phyloP scores from a whole-genome alignment of 805 yeast species.

The Komagataella phaffii region DNA sequence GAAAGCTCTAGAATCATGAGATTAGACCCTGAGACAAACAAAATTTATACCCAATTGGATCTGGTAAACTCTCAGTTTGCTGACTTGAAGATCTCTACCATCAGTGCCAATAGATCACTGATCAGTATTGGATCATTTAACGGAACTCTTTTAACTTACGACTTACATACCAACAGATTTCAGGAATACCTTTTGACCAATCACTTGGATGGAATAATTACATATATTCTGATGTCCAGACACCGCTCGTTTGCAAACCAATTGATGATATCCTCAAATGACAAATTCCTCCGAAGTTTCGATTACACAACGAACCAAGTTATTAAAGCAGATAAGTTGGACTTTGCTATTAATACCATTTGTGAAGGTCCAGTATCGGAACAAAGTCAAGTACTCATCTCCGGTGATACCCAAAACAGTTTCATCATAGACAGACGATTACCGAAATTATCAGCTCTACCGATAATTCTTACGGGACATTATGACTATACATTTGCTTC shows the following conservation, averaged over 20 bases:
- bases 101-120: constrained; percentile 26
- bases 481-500: constrained; percentile 44
- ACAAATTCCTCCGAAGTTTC: constrained; percentile 24
- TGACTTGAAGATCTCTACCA: constrained; percentile 29
- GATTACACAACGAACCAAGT: constrained; percentile 18
- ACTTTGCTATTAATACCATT: constrained; percentile 38
- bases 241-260: constrained; percentile 10
- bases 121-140: constrained; percentile 41
- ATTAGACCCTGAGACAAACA: constrained; percentile 9
- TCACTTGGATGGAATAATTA: constrained; percentile 36
- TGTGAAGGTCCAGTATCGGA: constrained; percentile 24
- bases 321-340: constrained; percentile 13
- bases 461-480: constrained; percentile 24
- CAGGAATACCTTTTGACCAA: constrained; percentile 26
- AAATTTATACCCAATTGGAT: constrained; percentile 5
- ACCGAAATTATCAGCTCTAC: constrained; percentile 2
- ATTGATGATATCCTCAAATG: constrained; percentile 37
- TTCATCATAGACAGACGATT: constrained; percentile 30
- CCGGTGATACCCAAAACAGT: constrained; percentile 34
- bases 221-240: constrained; percentile 26
- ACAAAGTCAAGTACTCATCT: constrained; percentile 24
- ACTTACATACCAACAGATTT: constrained; percentile 14
- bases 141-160: constrained; percentile 32
- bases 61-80: constrained; percentile 19
- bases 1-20: constrained; percentile 15